Base-by-base conservation (phyloP, 2,329 filamentous ascomycete genomes). In the Ceratocystis ficicola region DNA sequence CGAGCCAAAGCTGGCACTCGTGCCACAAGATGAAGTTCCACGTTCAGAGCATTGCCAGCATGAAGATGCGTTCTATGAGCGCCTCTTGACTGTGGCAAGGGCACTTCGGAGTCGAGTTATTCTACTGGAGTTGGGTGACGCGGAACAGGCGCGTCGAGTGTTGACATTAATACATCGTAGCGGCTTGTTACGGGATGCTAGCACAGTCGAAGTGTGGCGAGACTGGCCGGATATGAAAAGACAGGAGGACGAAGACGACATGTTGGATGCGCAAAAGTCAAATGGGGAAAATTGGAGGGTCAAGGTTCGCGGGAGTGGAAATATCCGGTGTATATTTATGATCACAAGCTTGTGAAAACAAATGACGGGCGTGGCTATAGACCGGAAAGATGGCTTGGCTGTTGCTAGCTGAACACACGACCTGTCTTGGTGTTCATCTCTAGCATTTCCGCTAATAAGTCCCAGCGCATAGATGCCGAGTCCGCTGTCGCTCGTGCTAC, bases 1-100 rank as follows among this genome's bases (percentile, higher is more conserved):
- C 73, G 94, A 99, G 75, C 94, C 94, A 2, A 83, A 78, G 69
- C 75, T 89, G 12, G 94, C 94, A 0, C 79, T 97, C 15, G 89
- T 97, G 8, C 81, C 82, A 0, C 69, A 69, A 15, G 66, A 71
- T 1, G 66, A 66, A 55, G 66, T 76, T 2, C 70, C 72, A 10
- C 64, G 70, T 8, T 74, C 76, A 3, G 30, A 66, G 10, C 70
- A 70, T 8, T 77, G 76, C 69, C 66, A 70, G 5, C 72, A 71
- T 50, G 78, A 80, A 66, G 77, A 85, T 64, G 74, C 82, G 1
- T 94, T 94, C 73, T 94, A 94, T 71, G 79, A 80, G 1, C 78
- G 81, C 5, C 75, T 94, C 0, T 73, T 91, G 1, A 74, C 81
- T 0, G 74, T 88, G 8, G 83, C 83, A 0, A 67, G 72, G 1